Evolutionary conservation across 371 early-diverging fungal species (phyloP).

Genomic region (Circinella minor): DNA sequence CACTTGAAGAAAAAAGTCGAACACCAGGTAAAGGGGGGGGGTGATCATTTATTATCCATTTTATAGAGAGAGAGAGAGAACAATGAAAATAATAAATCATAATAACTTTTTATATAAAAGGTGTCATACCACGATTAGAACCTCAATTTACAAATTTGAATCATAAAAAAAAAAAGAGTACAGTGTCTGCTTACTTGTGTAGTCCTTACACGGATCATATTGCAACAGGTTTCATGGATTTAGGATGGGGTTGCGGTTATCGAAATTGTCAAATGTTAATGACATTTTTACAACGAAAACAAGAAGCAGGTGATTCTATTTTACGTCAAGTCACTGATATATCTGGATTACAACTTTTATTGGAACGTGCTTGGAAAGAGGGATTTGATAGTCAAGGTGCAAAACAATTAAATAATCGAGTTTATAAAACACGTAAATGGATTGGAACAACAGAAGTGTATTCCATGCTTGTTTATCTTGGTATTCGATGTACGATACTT

Average conservation of each 20-base stretch:
- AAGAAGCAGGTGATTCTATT: slow-evolving; percentile 31
- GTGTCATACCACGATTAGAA: slow-evolving; percentile 47
- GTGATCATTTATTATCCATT: too few species aligned
- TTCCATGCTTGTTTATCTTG: slow-evolving; percentile 64
- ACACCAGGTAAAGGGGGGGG: slow-evolving; percentile 41
- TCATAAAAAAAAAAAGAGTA: slow-evolving; percentile 30
- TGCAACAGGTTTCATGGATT: slow-evolving; percentile 52
- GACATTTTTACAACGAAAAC: slow-evolving; percentile 52
- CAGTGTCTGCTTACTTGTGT: slow-evolving; percentile 43
- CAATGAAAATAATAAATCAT: neutral
- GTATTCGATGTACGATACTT: slow-evolving; percentile 63
- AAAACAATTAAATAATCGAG: slow-evolving; percentile 59
- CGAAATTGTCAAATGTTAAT: slow-evolving; percentile 76
- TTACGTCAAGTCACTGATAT: slow-evolving; percentile 54
- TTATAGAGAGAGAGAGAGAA: too few species aligned
- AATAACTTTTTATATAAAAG: slow-evolving; percentile 16
- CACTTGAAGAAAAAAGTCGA: slow-evolving; percentile 34
- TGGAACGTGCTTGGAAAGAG: slow-evolving; percentile 72
- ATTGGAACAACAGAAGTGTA: slow-evolving; percentile 82
- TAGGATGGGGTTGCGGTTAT: slow-evolving; percentile 84
- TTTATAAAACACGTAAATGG: slow-evolving; percentile 73
- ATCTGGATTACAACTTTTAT: slow-evolving; percentile 56
- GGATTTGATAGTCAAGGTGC: slow-evolving; percentile 76
- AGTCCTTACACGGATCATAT: slow-evolving; percentile 52
- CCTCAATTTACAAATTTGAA: slow-evolving; percentile 37